Percentiles rank a stretch among this genome's conserved stretches.
Evolutionary conservation across 495 filamentous ascomycete species (phyloP).

Genomic region (Podospora pseudoanserina): DNA sequence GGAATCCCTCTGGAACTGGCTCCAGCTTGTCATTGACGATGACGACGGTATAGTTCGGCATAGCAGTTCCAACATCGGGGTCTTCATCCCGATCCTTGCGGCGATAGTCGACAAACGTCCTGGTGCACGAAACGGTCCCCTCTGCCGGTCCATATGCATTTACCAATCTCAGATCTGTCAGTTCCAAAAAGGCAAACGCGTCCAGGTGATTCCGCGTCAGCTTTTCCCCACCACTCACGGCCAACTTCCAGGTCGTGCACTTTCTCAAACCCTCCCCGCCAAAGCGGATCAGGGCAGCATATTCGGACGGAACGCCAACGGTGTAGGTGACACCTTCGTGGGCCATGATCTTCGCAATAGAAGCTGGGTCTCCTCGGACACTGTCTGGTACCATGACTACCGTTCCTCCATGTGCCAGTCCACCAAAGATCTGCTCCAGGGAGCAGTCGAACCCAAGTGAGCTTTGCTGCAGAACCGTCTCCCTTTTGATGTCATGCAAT

Average conservation of each 20-base stretch:
- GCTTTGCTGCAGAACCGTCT: conserved; percentile 23
- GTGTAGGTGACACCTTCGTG: conserved; percentile 18
- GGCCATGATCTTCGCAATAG: conserved; percentile 14
- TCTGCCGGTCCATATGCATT: conserved; percentile 27
- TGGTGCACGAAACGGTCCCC: background rate
- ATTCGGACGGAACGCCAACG: conserved; percentile 21
- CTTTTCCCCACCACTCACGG: conserved; percentile 17
- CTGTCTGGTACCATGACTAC: conserved; percentile 14
- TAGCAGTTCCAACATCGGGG: background rate
- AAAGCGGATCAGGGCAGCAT: conserved; percentile 9
- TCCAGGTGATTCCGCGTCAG: background rate
- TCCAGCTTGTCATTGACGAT: conserved; percentile 39
- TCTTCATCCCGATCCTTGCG: background rate
- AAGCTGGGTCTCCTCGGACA: conserved; percentile 12
- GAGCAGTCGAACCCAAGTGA: conserved; percentile 22
- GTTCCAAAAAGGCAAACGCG: conserved; percentile 4
- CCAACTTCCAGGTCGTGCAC: conserved; percentile 3
- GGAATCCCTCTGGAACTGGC: conserved; percentile 32
- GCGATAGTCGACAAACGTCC: background rate
- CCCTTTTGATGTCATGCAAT: conserved; percentile 2
- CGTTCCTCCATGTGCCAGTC: conserved; percentile 15
- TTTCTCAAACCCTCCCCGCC: conserved; percentile 3
- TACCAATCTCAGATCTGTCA: conserved; percentile 12
- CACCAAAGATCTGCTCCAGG: conserved; percentile 20
- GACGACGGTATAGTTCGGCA: conserved; percentile 33